Evolutionary conservation across 108 stramenopile genomes (phyloP), one percentile per base, ranked within the genome.

Genomic region (Stephanodiscus triporus): DNA sequence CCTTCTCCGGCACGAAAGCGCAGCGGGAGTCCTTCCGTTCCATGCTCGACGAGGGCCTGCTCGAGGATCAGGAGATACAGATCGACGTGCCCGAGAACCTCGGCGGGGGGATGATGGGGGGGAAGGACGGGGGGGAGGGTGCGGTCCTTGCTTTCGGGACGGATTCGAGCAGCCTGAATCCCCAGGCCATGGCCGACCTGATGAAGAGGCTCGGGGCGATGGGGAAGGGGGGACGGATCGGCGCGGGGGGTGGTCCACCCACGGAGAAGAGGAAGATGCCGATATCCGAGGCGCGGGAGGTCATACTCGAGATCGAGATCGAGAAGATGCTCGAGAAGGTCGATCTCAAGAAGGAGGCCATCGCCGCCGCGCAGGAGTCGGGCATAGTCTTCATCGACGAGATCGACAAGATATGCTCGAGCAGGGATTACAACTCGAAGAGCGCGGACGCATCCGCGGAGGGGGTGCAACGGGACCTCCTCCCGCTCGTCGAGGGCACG

Each of bases 361-460:
- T 99, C 56, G 62, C 86, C 14, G 91, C 97, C 19, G 99, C 97
- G 29, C 98, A 99, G 74, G 94, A 99, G 82, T 86, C 82, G 37
- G 99, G 99, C 13, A 98, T 99, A 72, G 99, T 99, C 50, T 98
- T 99, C 78, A 97, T 99, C 71, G 99, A 99, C 85, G 99, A 99
- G 80, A 98, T 99, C 51, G 97, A 99, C 76, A 99, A 99, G 73
- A 97, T 99, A 64, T 92, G 94, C 59, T 88, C 91, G 11, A 85
- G 89, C 45, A 86, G 89, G 76, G 93, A 96, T 64, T 88, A 81
- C 75, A 84, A 78, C 60, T 88, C 89, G 26, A 79, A 93, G 49
- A 89, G 92, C 19, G 94, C 97, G 6, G 99, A 99, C 76, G 99
- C 98, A 20, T 96, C 95, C 58, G 96, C 97, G 17, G 98, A 99